Conservation (phyloP, 192 early-diverging fungal genomes). For the Backusella morwellensis region DNA sequence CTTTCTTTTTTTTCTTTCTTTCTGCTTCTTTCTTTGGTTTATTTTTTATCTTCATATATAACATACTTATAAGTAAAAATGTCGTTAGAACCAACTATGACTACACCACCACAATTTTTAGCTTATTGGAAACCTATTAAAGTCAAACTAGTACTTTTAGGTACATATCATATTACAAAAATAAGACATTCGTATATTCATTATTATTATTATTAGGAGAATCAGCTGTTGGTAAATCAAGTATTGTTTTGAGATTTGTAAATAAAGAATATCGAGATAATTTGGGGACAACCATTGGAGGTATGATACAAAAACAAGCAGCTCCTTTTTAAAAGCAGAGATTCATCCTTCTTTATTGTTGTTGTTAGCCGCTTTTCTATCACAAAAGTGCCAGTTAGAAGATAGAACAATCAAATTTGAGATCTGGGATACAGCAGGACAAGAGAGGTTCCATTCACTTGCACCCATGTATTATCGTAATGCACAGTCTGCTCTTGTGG, state of each 20-base stretch:
- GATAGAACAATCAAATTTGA: conserved; percentile 83
- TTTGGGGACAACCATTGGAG: conserved; percentile 98
- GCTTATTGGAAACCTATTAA: conserved; percentile 71
- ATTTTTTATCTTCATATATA: neutral
- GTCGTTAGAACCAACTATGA: neutral
- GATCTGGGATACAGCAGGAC: conserved; percentile 93
- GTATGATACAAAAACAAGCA: conserved; percentile 27
- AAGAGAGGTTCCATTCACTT: conserved; percentile 95
- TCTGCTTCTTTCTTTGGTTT: neutral
- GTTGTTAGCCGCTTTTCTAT: conserved; percentile 73
- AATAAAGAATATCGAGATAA: conserved; percentile 96
- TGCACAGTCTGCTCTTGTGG: conserved; percentile 95
- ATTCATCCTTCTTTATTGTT: neutral
- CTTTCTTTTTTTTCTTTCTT: neutral
- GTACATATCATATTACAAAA: conserved; percentile 26
- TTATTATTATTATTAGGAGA: conserved; percentile 49
- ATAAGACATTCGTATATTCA: neutral
- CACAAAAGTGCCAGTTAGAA: conserved; percentile 95
- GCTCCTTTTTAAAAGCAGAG: neutral
- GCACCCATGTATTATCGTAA: conserved; percentile 97
- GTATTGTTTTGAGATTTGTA: conserved; percentile 93
- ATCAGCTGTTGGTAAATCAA: conserved; percentile 97
- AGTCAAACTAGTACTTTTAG: conserved; percentile 93
- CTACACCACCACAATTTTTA: conserved; percentile 1
- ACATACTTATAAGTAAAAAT: neutral